These are phyloP conservation scores for Erythrobasidium hasegawianum DNA, from an alignment of 1,284 basidiomycete genomes.

Conservation along the genomic window DNA sequence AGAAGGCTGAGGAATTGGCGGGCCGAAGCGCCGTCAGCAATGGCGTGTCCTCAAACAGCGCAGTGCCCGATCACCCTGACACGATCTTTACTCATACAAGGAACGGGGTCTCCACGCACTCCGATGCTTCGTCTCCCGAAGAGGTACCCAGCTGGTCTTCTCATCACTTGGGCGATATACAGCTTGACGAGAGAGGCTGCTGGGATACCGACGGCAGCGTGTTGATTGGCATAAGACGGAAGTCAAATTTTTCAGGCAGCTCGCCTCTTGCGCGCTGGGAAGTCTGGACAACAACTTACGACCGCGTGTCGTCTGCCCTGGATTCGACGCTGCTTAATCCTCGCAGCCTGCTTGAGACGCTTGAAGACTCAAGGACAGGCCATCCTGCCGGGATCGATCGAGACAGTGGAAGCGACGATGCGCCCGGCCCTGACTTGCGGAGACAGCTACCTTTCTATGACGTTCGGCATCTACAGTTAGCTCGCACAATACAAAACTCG, in stretches of 20 bases:
- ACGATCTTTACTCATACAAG: not conserved
- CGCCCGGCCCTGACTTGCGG: not conserved
- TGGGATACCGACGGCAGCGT: conserved; percentile 8
- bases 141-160: not conserved
- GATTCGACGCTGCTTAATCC: not conserved
- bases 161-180: conserved; percentile 13
- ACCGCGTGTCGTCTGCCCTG: not conserved
- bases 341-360: not conserved
- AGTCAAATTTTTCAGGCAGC: not conserved
- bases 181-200: not conserved
- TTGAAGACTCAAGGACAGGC: too few relatives aligned
- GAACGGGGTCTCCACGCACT: not conserved
- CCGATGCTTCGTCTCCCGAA: not conserved
- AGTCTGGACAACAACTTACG: conserved; percentile 5
- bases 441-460: conserved; percentile 18
- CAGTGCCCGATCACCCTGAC: not conserved
- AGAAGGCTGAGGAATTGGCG: conserved; percentile 6
- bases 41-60: not conserved
- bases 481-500: not conserved
- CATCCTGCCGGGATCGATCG: too few relatives aligned
- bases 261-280: conserved; percentile 17
- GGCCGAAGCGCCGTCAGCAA: not conserved
- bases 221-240: conserved; percentile 7
- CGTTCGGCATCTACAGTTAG: conserved; percentile 3
- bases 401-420: not conserved